Evolutionary conservation across 2,329 filamentous ascomycete species (phyloP), one percentile per base, ranked within the genome.

Genomic region (Aspergillus sp.): DNA sequence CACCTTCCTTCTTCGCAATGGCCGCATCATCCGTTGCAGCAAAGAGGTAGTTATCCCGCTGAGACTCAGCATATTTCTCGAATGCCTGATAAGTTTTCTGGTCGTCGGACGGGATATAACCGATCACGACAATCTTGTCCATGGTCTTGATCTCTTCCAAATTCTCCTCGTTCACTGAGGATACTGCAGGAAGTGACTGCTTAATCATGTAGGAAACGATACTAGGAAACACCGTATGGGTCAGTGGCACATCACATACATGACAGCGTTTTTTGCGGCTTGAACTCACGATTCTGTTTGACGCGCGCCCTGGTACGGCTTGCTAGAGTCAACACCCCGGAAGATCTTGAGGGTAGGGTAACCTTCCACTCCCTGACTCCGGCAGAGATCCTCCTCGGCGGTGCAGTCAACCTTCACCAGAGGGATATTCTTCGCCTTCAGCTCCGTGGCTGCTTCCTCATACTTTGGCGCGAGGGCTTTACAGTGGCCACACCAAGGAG

Each of bases 311-410:
- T 84, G 83, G 82, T 99, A 99, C 65, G 93, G 89, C 67, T 86
- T 83, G 75, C 91, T 81, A 76, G 90, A 91, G 10, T 97, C 91
- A 47, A 82, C 80, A 70, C 95, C 94, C 72, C 94, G 92, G 92
- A 99, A 99, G 81, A 99, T 87, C 88, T 98, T 99, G 76, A 99
- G 87, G 68, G 95, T 99, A 64, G 95, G 95, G 85, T 99, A 99
- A 67, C 95, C 95, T 84, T 98, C 92, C 47, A 99, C 93, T 64
- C 91, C 93, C 73, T 90, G 91, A 70, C 86, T 83, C 79, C 92
- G 86, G 87, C 95, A 99, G 68, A 99, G 89, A 36, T 96, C 92
- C 65, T 88, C 82, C 84, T 99, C 91, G 77, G 90, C 92, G 74
- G 94, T 98, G 86, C 95, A 98, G 84, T 97, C 94, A 53, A 83